Base-by-base conservation (phyloP, 495 filamentous ascomycete species). In the Staphylotrichum longicolle region DNA sequence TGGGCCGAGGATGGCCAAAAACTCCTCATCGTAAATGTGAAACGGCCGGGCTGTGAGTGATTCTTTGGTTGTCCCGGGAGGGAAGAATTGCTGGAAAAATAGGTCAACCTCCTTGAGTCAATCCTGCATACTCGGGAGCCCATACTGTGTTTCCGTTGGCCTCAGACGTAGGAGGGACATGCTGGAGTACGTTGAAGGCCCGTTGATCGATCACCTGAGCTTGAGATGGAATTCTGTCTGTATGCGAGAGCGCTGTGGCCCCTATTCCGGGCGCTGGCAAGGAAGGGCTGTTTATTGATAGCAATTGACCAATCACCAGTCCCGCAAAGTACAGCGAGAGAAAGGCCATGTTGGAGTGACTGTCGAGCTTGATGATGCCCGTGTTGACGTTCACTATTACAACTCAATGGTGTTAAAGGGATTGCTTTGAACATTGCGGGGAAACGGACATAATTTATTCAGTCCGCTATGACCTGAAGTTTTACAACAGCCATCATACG, bases 21-120 rank as follows among this genome's bases (percentile, higher is more conserved):
- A 80, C 44, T 75, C 77, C 7, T 74, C 72, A 35, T 79, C 72
- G 54, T 78, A 79, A 47, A 79, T 66, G 59, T 80, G 78, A 58
- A 80, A 80, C 1, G 78, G 78, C 59, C 72, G 74, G 10, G 70
- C 71, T 1, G 50, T 45, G 11, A 79, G 67, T 7, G 60, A 64
- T 40, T 66, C 66, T 6, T 63, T 54, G 20, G 70, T 72, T 27
- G 70, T 64, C 53, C 68, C 69, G n/a, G 68, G 77, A 3, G 69
- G 75, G 37, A 69, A 54, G 41, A 77, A 78, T 34, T 71, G 49
- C 73, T 77, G 37, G 20, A 27, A 7, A n/a, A 49, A 10, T 0
- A 5, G 42, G 63, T 55, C 64, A 61, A 53, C n/a, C 33, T 42
- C 6, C 10, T 37, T 8, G 7, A 39, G 30, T 8, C 4, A 42